phyloP scores from a whole-genome alignment of 257 asterid species.

The Forsythia viridissima region DNA sequence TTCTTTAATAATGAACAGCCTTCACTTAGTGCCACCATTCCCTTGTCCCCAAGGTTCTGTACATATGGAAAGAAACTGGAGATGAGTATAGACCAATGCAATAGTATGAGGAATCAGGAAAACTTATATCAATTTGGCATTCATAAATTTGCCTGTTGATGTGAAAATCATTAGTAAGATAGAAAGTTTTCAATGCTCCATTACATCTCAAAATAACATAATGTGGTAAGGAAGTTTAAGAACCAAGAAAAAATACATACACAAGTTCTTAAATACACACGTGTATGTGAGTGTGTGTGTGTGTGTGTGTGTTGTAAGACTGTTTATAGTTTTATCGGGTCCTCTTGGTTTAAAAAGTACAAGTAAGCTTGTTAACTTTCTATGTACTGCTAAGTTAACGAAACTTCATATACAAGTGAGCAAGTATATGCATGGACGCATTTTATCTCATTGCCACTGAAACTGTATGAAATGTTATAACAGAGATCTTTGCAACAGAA shows the following conservation, averaged over 20 bases:
- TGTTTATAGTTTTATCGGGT: too few species aligned
- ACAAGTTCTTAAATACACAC: too few species aligned
- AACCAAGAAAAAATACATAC: not conserved
- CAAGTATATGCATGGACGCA: too few species aligned
- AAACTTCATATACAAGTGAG: too few species aligned
- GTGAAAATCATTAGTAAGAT: not conserved
- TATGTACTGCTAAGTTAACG: too few species aligned
- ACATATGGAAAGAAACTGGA: not conserved
- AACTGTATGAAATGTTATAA: too few species aligned
- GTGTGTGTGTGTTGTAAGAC: too few species aligned
- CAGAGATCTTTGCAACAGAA: too few species aligned
- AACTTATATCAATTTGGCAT: not conserved
- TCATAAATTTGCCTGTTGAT: not conserved
- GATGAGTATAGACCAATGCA: not conserved
- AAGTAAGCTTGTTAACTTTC: too few species aligned
- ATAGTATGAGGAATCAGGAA: not conserved
- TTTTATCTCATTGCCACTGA: too few species aligned
- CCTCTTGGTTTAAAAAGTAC: too few species aligned
- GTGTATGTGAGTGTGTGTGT: too few species aligned
- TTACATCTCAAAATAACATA: not conserved
- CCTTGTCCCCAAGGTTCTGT: slow-evolving; percentile 71
- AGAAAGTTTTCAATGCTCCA: not conserved
- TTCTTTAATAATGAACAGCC: slow-evolving; percentile 70
- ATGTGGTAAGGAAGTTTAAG: not conserved
- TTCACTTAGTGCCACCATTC: slow-evolving; percentile 68